Evolutionary conservation across 768 basidiomycete genomes (phyloP).

Genomic region (Xerocomellus intermedius): DNA sequence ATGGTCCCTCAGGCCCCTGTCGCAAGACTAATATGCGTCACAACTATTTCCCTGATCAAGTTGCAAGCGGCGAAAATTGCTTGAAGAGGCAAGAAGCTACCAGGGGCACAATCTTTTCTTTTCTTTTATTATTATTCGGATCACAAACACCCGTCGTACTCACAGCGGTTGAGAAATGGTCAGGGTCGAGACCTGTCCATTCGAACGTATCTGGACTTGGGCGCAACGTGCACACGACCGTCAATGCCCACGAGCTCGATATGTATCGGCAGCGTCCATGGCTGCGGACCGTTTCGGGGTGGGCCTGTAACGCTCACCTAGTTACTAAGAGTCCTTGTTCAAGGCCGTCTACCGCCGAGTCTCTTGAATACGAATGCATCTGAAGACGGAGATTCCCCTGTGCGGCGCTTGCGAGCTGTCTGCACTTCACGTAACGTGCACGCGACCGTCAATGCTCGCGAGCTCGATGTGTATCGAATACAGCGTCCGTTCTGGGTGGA

Average conservation of each 20-base stretch:
- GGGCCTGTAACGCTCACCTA: conserved; percentile 32
- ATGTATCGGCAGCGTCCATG: neutral
- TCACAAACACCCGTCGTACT: no score
- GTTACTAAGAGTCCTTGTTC: conserved; percentile 34
- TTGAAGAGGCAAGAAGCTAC: conserved; percentile 26
- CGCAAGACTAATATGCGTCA: conserved; percentile 48
- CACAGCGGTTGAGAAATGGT: conserved; percentile 63
- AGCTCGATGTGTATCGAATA: no score
- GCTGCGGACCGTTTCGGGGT: neutral
- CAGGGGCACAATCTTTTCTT: conserved; percentile 29
- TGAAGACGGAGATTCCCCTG: conserved; percentile 38
- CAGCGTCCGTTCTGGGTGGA: no score
- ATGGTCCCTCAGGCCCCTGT: conserved; percentile 13
- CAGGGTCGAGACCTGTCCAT: conserved; percentile 63
- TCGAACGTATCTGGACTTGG: conserved; percentile 46
- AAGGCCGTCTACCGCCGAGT: conserved; percentile 29
- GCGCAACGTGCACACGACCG: neutral
- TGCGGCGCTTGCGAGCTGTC: no score
- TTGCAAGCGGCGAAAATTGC: conserved; percentile 29
- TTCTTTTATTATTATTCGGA: no score
- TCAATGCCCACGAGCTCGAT: conserved; percentile 1
- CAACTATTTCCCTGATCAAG: conserved; percentile 40
- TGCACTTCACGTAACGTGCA: no score
- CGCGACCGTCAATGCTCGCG: no score
- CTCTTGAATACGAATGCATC: conserved; percentile 39